phyloP scores from a whole-genome alignment of 441 rosid species.

The Populus tomentosa region DNA sequence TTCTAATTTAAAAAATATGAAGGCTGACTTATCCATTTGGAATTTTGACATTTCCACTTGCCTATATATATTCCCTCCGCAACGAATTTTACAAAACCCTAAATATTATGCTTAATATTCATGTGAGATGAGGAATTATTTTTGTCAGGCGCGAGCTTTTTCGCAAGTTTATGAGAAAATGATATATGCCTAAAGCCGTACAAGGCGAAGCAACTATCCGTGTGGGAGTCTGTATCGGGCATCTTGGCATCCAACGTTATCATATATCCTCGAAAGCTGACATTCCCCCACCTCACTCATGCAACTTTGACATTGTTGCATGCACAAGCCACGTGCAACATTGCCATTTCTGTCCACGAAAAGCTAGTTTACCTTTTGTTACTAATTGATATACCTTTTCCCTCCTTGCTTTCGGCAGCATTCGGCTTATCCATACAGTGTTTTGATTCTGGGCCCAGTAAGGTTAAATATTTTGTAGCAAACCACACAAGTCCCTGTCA shows the following conservation, averaged over 20 bases:
- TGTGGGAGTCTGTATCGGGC: not conserved
- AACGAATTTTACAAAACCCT: not conserved
- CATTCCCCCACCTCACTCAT: constrained; percentile 19
- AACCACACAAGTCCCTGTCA: constrained; percentile 27
- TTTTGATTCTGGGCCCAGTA: constrained; percentile 24
- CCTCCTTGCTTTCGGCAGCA: constrained; percentile 26
- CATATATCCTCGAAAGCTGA: constrained; percentile 31
- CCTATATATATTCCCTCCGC: not conserved
- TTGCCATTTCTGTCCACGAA: constrained; percentile 3
- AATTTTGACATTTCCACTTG: not conserved
- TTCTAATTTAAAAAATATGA: too few species aligned
- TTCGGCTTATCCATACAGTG: constrained; percentile 19
- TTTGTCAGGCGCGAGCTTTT: not conserved
- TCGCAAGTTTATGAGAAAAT: not conserved
- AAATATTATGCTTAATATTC: not conserved
- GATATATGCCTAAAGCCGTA: too few species aligned
- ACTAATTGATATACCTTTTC: not conserved
- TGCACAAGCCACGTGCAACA: not conserved
- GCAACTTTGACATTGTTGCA: not conserved
- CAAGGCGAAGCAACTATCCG: not conserved
- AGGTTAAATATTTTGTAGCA: not conserved
- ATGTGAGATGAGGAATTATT: not conserved
- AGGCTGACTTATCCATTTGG: not conserved
- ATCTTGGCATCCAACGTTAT: not conserved
- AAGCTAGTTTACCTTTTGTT: not conserved